Percentiles rank a stretch among this genome's conserved stretches.
Evolutionary conservation across 208 protist genomes (phyloP).

Genomic region (Acanthamoeba royreba): DNA sequence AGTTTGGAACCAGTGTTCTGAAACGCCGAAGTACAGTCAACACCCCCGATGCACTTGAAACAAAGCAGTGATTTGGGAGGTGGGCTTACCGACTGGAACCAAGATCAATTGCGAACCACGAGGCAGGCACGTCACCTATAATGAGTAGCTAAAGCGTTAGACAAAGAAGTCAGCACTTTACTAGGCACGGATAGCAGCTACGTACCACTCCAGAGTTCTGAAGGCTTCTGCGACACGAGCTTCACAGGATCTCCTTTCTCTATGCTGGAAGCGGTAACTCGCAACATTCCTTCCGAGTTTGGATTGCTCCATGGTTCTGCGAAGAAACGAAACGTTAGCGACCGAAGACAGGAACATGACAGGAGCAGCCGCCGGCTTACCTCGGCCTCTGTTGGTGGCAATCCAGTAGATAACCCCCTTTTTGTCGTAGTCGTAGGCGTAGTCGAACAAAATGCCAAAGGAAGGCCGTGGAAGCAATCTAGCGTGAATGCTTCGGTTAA

Average conservation of each 20-base stretch:
- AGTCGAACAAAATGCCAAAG: constrained; percentile 36
- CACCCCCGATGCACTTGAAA: too few relatives aligned
- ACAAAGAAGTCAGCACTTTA: background rate
- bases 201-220: background rate
- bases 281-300: background rate
- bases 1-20: constrained; percentile 20
- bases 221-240: background rate
- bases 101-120: constrained; percentile 67
- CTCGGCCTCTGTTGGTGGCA: constrained; percentile 16
- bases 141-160: background rate
- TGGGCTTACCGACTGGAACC: background rate
- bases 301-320: background rate
- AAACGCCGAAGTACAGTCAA: too few relatives aligned
- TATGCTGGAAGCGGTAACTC: constrained; percentile 8
- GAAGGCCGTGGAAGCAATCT: background rate
- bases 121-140: constrained; percentile 19
- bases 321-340: background rate
- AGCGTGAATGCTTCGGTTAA: background rate
- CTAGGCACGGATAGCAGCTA: background rate
- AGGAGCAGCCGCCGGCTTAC: background rate
- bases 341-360: background rate
- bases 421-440: constrained; percentile 58
- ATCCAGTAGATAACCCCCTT: constrained; percentile 64
- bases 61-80: too few relatives aligned
- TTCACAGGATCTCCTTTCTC: constrained; percentile 27